Evolutionary conservation across 768 basidiomycete genomes (phyloP).

Genomic region (Stropharia rugosoannulata): DNA sequence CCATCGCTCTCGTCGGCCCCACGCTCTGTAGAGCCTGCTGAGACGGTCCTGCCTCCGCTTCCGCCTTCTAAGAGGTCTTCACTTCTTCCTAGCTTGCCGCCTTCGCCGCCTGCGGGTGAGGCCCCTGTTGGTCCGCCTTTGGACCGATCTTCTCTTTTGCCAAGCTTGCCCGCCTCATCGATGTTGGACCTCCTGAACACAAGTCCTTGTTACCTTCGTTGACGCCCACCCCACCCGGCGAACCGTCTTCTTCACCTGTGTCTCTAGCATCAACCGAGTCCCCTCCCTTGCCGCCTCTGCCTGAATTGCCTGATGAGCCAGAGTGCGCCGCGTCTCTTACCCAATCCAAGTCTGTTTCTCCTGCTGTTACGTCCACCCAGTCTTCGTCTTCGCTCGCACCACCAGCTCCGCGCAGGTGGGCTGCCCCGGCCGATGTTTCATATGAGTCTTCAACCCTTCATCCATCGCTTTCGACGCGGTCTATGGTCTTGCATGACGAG

Average conservation of each 20-base stretch:
- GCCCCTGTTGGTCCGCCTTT: not conserved
- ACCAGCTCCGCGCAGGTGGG: conserved; percentile 49
- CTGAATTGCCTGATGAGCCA: not conserved
- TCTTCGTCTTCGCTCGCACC: conserved; percentile 33
- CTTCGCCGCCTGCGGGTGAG: not conserved
- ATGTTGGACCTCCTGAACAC: conserved; percentile 1
- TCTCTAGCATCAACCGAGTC: conserved; percentile 13
- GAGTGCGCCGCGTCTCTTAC: not conserved
- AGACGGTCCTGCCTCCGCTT: conserved; percentile 10
- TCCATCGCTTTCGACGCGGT: conserved; percentile 64
- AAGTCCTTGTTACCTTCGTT: conserved; percentile 12
- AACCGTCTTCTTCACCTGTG: conserved; percentile 8
- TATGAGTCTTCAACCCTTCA: conserved; percentile 77
- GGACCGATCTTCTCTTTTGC: too few species aligned
- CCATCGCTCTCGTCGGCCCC: conserved; percentile 35
- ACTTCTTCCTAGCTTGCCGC: not conserved
- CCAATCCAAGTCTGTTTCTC: conserved; percentile 3
- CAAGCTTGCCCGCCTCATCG: too few species aligned
- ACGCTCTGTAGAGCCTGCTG: not conserved
- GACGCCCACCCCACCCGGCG: conserved; percentile 14
- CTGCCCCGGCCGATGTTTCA: conserved; percentile 60
- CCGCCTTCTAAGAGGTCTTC: conserved; percentile 1
- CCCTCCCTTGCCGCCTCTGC: conserved; percentile 10
- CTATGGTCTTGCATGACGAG: conserved; percentile 56
- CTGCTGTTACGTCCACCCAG: conserved; percentile 32